Percentiles rank a stretch among this genome's conserved stretches.
Conservation (phyloP, 768 basidiomycete species). For the Neoboletus subvelutipes region DNA sequence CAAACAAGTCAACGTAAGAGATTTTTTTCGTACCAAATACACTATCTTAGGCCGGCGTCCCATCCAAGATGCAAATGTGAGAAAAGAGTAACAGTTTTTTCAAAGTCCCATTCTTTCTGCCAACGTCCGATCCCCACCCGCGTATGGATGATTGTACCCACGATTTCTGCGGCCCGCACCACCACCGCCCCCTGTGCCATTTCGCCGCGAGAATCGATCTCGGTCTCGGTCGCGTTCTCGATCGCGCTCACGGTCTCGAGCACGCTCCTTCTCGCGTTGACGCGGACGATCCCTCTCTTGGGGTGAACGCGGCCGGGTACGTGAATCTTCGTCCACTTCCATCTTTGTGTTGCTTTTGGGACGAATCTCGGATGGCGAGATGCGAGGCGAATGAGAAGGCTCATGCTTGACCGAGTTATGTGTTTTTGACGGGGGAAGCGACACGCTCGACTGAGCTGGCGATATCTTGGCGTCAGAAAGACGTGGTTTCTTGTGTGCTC, state of each 20-base stretch:
- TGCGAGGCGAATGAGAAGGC: constrained; percentile 30
- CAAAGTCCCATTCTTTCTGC: constrained; percentile 82
- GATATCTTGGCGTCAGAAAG: constrained; percentile 53
- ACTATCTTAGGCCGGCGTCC: constrained; percentile 28
- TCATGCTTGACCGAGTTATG: constrained; percentile 25
- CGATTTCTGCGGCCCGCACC: constrained; percentile 38
- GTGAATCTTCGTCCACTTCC: constrained; percentile 57
- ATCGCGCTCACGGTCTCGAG: constrained; percentile 35
- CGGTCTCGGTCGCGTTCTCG: constrained; percentile 40
- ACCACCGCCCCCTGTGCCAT: constrained; percentile 43
- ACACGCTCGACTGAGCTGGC: constrained; percentile 32
- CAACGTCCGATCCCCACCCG: constrained; percentile 70
- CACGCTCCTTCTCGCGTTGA: constrained; percentile 38
- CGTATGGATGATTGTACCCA: constrained; percentile 36
- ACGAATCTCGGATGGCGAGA: constrained; percentile 29
- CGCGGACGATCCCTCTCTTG: constrained; percentile 42
- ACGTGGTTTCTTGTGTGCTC: constrained; percentile 78
- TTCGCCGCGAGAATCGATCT: constrained; percentile 40
- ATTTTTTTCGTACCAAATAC: constrained; percentile 38
- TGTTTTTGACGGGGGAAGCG: constrained; percentile 30
- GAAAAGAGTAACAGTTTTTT: constrained; percentile 26
- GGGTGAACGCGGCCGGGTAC: constrained; percentile 43
- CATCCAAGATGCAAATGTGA: constrained; percentile 20
- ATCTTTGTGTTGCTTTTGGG: constrained; percentile 39
- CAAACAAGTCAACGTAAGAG: constrained; percentile 12